Evolutionary conservation across 768 basidiomycete genomes (phyloP).

Genomic region (Asterophora lycoperdoides): DNA sequence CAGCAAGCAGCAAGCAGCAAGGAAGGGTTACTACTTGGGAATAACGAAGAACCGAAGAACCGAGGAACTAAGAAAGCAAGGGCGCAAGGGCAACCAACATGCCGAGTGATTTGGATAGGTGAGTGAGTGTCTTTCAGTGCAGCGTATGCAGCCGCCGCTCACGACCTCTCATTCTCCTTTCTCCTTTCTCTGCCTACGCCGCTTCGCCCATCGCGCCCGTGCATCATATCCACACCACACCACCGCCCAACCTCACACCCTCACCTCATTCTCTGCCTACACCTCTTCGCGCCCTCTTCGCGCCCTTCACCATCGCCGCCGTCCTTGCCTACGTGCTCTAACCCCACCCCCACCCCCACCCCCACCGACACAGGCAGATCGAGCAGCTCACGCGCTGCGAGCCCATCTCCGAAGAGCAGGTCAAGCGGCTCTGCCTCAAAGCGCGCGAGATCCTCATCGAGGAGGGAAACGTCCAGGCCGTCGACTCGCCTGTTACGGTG

Average conservation of each 20-base stretch:
- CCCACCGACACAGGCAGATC: constrained; percentile 66
- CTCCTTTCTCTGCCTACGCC: too few species aligned
- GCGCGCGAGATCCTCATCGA: constrained; percentile 96
- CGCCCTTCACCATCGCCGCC: too few species aligned
- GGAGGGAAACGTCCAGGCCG: constrained; percentile 90
- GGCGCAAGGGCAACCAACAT: constrained; percentile 13
- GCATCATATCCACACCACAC: too few species aligned
- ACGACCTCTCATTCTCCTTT: background rate
- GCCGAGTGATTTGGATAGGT: constrained; percentile 26
- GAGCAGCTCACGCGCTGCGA: constrained; percentile 92
- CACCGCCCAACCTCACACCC: constrained; percentile 1
- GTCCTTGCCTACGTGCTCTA: too few species aligned
- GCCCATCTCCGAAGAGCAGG: constrained; percentile 92
- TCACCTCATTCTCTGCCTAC: background rate
- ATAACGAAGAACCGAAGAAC: background rate
- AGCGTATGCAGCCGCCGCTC: background rate
- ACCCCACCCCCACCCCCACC: background rate
- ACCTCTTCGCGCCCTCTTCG: too few species aligned
- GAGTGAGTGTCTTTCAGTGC: constrained; percentile 1
- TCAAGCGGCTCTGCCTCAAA: constrained; percentile 92
- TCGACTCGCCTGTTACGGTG: constrained; percentile 95
- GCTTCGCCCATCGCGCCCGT: too few species aligned
- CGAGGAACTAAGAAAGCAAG: background rate
- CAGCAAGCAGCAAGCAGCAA: too few species aligned
- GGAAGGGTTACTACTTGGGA: too few species aligned